Percentiles rank a stretch among this genome's conserved stretches.
phyloP scores from a whole-genome alignment of 202 grass and related monocot species.

The Digitaria exilis region DNA sequence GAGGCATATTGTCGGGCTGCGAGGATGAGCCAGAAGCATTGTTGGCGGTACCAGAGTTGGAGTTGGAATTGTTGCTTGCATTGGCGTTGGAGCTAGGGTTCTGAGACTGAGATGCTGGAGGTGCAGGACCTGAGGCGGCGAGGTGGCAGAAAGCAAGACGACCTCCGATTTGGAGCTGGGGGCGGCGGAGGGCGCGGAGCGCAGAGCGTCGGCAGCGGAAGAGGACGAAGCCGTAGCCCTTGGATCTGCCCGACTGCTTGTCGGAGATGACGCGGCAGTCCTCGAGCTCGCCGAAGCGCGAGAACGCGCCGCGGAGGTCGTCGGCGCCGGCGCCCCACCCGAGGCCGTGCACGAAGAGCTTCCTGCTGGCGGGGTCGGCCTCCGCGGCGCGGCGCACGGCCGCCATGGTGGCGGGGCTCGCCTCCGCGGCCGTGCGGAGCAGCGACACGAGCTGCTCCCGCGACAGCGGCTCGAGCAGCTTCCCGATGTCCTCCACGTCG shows the following conservation, averaged over 20 bases:
- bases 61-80: conserved; percentile 47
- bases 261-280: conserved; percentile 94
- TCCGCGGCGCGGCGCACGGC: conserved; percentile 80
- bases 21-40: conserved; percentile 42
- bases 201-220: conserved; percentile 80
- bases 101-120: conserved; percentile 39
- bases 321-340: conserved; percentile 86
- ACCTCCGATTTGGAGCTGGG: conserved; percentile 78
- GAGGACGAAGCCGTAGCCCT: conserved; percentile 97
- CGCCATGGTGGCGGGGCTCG: conserved; percentile 55
- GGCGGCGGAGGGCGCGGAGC: conserved; percentile 73
- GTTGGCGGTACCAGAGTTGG: conserved; percentile 37
- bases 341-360: conserved; percentile 96
- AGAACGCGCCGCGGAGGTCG: conserved; percentile 72
- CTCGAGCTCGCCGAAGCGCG: conserved; percentile 88
- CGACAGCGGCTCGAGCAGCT: conserved; percentile 77
- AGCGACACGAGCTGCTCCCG: conserved; percentile 82
- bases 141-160: conserved; percentile 93
- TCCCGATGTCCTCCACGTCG: conserved; percentile 61
- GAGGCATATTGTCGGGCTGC: conserved; percentile 65
- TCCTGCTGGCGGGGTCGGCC: conserved; percentile 79
- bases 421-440: conserved; percentile 66
- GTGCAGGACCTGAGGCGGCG: conserved; percentile 70
- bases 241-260: conserved; percentile 81
- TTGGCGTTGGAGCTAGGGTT: conserved; percentile 62